phyloP scores from a whole-genome alignment of 768 basidiomycete species.

The Hirschioporus abietinus region DNA sequence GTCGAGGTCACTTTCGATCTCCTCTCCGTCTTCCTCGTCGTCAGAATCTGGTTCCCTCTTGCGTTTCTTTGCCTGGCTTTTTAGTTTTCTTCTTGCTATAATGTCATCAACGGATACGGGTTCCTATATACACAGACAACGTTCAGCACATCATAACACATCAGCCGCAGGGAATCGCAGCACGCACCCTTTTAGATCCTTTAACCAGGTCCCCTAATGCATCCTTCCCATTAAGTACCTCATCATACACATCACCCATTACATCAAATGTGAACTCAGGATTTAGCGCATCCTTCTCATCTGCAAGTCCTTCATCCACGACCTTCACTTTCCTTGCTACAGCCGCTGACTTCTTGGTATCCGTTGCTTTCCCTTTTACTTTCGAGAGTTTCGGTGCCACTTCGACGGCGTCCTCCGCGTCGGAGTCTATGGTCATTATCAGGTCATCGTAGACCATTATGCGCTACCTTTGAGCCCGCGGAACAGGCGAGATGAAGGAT shows the following conservation, averaged over 20 bases:
- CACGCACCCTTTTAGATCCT: slow-evolving; percentile 55
- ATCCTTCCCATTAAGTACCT: slow-evolving; percentile 39
- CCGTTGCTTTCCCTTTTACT: slow-evolving; percentile 16
- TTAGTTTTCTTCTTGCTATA: slow-evolving; percentile 63
- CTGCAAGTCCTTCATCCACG: slow-evolving; percentile 23
- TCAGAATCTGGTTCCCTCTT: slow-evolving; percentile 41
- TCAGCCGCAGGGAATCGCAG: slow-evolving; percentile 12
- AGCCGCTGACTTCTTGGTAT: slow-evolving; percentile 8
- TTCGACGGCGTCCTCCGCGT: slow-evolving; percentile 45
- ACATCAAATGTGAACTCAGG: slow-evolving; percentile 82
- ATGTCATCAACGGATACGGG: slow-evolving; percentile 92
- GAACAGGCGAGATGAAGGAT: background rate
- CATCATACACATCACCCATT: slow-evolving; percentile 61
- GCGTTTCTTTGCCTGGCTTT: slow-evolving; percentile 46
- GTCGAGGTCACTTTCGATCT: slow-evolving; percentile 26
- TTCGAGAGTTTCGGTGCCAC: slow-evolving; percentile 16
- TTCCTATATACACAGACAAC: slow-evolving; percentile 32
- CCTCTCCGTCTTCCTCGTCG: slow-evolving; percentile 21
- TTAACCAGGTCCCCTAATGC: slow-evolving; percentile 54
- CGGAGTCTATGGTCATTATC: slow-evolving; percentile 82
- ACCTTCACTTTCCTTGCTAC: background rate
- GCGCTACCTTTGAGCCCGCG: background rate
- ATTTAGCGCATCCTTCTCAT: slow-evolving; percentile 62
- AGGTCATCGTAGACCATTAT: slow-evolving; percentile 55
- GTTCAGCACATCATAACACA: slow-evolving; percentile 2